phyloP scores from a whole-genome alignment of 805 yeast species.

The Metschnikowia colocasiae region DNA sequence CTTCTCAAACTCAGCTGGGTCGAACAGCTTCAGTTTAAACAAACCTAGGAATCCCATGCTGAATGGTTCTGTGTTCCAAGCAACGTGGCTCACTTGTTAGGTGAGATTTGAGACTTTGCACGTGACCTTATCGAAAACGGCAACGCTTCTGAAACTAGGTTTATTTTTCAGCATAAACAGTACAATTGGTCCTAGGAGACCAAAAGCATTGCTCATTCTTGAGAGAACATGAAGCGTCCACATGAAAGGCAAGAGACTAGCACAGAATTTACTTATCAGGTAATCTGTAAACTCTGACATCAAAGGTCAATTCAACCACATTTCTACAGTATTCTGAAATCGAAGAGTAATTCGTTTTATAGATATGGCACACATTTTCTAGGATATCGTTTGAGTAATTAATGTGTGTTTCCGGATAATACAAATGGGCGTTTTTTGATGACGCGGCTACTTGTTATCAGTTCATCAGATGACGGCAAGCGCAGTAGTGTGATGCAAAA shows the following conservation, averaged over 20 bases:
- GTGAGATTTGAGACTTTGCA: slow-evolving; percentile 2
- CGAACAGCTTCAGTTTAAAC: slow-evolving; percentile 26
- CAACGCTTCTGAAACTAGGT: not conserved
- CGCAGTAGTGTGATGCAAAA: slow-evolving; percentile 11
- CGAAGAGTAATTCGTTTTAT: not conserved
- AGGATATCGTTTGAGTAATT: not conserved
- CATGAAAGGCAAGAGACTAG: not conserved
- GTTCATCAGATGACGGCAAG: slow-evolving; percentile 1
- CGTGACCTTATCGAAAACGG: slow-evolving; percentile 3
- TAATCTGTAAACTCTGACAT: not conserved
- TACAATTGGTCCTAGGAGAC: not conserved
- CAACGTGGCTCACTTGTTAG: not conserved
- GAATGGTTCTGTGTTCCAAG: not conserved
- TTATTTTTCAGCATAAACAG: not conserved
- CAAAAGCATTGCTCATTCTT: not conserved
- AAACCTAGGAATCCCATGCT: slow-evolving; percentile 18
- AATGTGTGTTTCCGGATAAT: not conserved
- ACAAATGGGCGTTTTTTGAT: not conserved
- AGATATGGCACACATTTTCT: too few relatives aligned
- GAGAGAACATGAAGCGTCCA: not conserved
- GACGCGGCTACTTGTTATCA: not conserved
- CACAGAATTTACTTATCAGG: not conserved
- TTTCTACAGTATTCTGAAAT: not conserved
- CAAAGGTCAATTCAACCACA: not conserved
- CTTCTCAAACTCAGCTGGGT: slow-evolving; percentile 43